Evolutionary conservation across 1,284 basidiomycete species (phyloP), one percentile per base, ranked within the genome.

Genomic region (Neonothopanus nambi): DNA sequence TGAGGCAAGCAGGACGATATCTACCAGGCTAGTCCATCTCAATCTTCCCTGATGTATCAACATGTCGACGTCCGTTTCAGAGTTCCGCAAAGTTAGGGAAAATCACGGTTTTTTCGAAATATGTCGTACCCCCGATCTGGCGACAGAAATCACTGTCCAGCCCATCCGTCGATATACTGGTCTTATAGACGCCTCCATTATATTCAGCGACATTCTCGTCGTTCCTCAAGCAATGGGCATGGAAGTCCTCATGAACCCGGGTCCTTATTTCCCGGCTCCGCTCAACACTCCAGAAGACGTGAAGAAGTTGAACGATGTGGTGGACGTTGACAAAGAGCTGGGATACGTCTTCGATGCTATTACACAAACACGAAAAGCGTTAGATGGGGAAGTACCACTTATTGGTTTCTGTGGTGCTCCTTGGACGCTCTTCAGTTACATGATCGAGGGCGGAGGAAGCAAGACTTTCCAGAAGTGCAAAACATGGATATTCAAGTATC

Each of bases 1-100:
- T 99, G 96, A 84, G 97, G 30, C 96, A 99, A 70, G 97, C 97
- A 18, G 95, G 96, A 42, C 82, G 95, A 51, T 97, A 97, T 72
- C 83, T 98, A 48, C 95, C 95, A 70, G 95, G 93, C 93, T 65
- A 21, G 48, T 47, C 39, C 30, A 12, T n/a, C 41, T 47, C 35
- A 20, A 7, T 13, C 28, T 13, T 26, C 20, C 3, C 8, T 15
- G n/a, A n/a, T 18, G 9, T 42, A 15, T 7, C 5, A 42, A 21
- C 21, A 18, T 7, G 12, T 49, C n/a, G 24, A 8, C 37, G 21
- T 48, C 23, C 48, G 30, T 33, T 13, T 23, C 72, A 95, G 93
- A 95, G 72, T 95, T 96, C 70, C 83, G 89, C 56, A 82, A 87
- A 70, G 75, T 96, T 36, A 85, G 94, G 57, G 82, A 89, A 67